Conservation (phyloP, 352 stramenopile genomes). For the Phytophthora boehmeriae region DNA sequence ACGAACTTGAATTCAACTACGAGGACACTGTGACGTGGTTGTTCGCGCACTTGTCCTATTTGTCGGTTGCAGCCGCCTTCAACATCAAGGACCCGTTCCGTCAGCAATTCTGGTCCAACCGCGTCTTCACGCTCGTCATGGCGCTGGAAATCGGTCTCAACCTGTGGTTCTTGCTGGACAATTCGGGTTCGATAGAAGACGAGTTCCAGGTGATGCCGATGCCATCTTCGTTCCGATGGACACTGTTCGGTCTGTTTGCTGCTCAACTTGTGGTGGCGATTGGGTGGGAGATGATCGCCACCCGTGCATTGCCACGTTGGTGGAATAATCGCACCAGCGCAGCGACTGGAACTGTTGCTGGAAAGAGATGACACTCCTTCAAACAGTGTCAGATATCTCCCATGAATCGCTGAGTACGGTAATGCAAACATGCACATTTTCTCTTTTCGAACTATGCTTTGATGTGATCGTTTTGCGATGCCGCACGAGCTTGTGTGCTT, state of each 20-base stretch:
- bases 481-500: no score
- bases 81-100: slow-evolving; percentile 55
- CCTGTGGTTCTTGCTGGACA: slow-evolving; percentile 49
- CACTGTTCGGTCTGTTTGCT: slow-evolving; percentile 42
- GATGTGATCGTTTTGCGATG: neutral
- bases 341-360: neutral
- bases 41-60: slow-evolving; percentile 49
- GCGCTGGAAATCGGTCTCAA: slow-evolving; percentile 26
- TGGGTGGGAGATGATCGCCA: slow-evolving; percentile 33
- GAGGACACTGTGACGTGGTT: slow-evolving; percentile 50
- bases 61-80: slow-evolving; percentile 46
- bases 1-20: slow-evolving; percentile 33
- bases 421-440: neutral
- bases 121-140: slow-evolving; percentile 29
- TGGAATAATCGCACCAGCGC: slow-evolving; percentile 4
- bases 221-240: slow-evolving; percentile 35
- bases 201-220: slow-evolving; percentile 50
- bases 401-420: neutral
- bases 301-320: slow-evolving; percentile 22
- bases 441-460: neutral
- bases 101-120: slow-evolving; percentile 45
- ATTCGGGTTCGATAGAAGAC: slow-evolving; percentile 23
- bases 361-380: slow-evolving; percentile 1
- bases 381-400: neutral
- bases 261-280: slow-evolving; percentile 25